Percentiles rank a stretch among this genome's conserved stretches.
phyloP scores from a whole-genome alignment of 495 filamentous ascomycete genomes.

The Chaetomium cochliodes region DNA sequence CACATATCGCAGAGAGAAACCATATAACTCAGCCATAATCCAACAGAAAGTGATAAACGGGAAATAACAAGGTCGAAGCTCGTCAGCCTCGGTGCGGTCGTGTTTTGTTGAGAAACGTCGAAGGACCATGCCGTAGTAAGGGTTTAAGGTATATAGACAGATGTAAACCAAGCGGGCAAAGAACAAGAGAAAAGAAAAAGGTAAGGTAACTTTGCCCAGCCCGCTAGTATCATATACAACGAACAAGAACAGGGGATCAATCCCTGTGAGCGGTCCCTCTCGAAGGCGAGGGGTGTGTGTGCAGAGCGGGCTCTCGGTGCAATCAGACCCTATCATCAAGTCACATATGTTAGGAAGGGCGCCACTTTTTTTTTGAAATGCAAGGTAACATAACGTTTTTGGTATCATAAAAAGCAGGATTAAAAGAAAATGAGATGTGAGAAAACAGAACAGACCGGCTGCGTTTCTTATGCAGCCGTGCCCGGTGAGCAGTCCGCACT shows the following conservation, averaged over 20 bases:
- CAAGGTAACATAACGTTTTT: neutral
- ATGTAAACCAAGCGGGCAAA: neutral
- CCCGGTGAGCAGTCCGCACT: neutral
- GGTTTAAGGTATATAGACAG: constrained; percentile 7
- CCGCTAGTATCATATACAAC: constrained; percentile 6
- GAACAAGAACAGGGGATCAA: neutral
- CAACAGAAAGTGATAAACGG: too few species aligned
- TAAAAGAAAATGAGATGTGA: neutral
- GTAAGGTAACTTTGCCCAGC: neutral
- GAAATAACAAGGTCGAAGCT: neutral
- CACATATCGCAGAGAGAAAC: too few species aligned
- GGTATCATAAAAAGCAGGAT: constrained; percentile 19
- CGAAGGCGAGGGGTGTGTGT: neutral
- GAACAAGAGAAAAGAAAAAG: neutral
- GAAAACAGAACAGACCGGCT: neutral
- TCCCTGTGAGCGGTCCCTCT: neutral
- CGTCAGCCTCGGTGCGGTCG: neutral
- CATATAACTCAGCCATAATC: too few species aligned
- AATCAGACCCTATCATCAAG: constrained; percentile 23
- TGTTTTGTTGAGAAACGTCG: constrained; percentile 1
- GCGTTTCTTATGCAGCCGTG: neutral
- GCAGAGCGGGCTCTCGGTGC: neutral
- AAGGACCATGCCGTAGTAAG: neutral
- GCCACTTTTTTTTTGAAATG: constrained; percentile 1
- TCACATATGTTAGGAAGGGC: constrained; percentile 16